Conservation (phyloP, 2,329 filamentous ascomycete genomes). For the Hypoxylon sp. region DNA sequence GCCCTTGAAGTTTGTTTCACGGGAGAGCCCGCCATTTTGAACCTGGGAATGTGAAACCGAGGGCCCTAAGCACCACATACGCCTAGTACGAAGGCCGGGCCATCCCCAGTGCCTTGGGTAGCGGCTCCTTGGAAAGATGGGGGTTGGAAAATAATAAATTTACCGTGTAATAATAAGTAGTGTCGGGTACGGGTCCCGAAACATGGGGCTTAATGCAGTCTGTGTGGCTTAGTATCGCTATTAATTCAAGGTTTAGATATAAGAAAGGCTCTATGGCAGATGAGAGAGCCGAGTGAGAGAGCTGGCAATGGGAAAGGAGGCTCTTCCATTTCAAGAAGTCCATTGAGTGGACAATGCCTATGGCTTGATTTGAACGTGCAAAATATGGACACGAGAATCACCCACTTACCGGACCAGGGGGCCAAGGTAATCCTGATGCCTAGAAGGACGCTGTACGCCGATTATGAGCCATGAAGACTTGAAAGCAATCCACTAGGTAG, state of each 20-base stretch:
- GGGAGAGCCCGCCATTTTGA: slow-evolving; percentile 34
- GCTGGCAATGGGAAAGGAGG: slow-evolving; percentile 2
- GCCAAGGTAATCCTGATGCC: slow-evolving; percentile 1
- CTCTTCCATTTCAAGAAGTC: neutral
- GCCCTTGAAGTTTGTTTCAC: slow-evolving; percentile 27
- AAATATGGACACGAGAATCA: neutral
- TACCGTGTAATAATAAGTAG: slow-evolving; percentile 29
- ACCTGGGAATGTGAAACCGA: slow-evolving; percentile 31
- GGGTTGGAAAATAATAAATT: slow-evolving; percentile 30
- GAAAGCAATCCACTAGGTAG: neutral
- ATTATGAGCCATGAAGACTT: neutral
- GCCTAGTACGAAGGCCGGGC: slow-evolving; percentile 17
- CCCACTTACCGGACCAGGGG: neutral
- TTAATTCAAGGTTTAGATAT: slow-evolving; percentile 30
- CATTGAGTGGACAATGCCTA: neutral
- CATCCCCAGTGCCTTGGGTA: slow-evolving; percentile 40
- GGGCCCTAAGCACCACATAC: slow-evolving; percentile 22
- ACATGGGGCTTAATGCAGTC: slow-evolving; percentile 30
- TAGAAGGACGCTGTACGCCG: slow-evolving; percentile 4
- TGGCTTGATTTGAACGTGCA: neutral
- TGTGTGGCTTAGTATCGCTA: slow-evolving; percentile 28
- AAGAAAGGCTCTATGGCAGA: slow-evolving; percentile 7
- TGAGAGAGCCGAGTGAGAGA: neutral
- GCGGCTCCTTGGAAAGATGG: slow-evolving; percentile 28
- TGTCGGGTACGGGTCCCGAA: slow-evolving; percentile 25